These are phyloP conservation scores for Ceratocystis diversiconidia DNA, from an alignment of 2,329 filamentous ascomycete species.

Conservation along the genomic window DNA sequence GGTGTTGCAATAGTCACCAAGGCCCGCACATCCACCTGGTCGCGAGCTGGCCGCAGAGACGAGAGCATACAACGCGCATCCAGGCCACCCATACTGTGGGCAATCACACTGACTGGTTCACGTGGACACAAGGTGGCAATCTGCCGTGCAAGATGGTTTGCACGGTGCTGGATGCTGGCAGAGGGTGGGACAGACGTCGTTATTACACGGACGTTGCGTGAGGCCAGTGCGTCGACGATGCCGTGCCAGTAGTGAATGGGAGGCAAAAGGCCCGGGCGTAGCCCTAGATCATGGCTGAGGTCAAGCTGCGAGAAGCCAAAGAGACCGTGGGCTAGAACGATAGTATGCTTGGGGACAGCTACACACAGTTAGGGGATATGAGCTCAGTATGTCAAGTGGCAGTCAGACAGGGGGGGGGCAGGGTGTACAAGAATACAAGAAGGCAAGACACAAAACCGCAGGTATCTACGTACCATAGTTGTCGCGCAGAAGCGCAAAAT, in stretches of 20 bases:
- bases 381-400: no score
- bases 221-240: conserved; percentile 42
- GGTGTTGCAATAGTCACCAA: conserved; percentile 43
- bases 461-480: conserved; percentile 9
- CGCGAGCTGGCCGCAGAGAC: conserved; percentile 32
- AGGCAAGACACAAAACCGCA: not conserved
- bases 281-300: conserved; percentile 22
- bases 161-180: conserved; percentile 45
- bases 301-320: conserved; percentile 48
- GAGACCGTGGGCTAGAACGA: conserved; percentile 52
- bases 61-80: conserved; percentile 54
- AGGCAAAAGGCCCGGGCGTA: conserved; percentile 29
- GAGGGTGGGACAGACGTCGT: conserved; percentile 48
- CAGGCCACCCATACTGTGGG: conserved; percentile 54
- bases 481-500: conserved; percentile 17
- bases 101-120: conserved; percentile 59
- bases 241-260: conserved; percentile 51
- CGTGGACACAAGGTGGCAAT: conserved; percentile 31
- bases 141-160: conserved; percentile 40
- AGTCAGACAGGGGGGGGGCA: no score
- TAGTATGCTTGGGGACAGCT: conserved; percentile 38
- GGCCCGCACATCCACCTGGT: conserved; percentile 31
- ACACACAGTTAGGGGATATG: not conserved
- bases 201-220: conserved; percentile 41
- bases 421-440: no score